Conservation (phyloP, 352 stramenopile genomes). For the Halophytophthora polymorphica region DNA sequence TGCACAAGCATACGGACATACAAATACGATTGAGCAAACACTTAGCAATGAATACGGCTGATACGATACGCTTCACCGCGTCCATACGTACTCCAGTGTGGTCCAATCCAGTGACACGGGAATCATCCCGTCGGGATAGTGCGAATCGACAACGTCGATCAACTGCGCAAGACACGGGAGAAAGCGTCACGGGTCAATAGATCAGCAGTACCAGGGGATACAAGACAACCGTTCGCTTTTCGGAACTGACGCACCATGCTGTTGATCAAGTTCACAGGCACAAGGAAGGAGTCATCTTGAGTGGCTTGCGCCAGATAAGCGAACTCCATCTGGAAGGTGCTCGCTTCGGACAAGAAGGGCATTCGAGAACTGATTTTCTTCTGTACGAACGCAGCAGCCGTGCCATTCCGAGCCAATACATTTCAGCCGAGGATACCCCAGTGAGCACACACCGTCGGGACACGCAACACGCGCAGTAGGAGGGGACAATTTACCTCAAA, state of each 20-base stretch:
- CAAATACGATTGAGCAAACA: not conserved
- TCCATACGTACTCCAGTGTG: constrained; percentile 14
- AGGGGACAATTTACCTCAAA: constrained; percentile 24
- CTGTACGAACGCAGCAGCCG: constrained; percentile 14
- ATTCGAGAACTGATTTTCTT: constrained; percentile 4
- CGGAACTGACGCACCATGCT: constrained; percentile 26
- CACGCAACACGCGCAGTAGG: not conserved
- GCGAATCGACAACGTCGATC: constrained; percentile 20
- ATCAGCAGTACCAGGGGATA: no score
- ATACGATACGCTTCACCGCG: no score
- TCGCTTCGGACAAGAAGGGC: constrained; percentile 42
- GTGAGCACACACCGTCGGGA: no score
- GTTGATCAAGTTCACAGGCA: constrained; percentile 41
- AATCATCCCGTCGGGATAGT: constrained; percentile 41
- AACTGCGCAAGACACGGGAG: constrained; percentile 15
- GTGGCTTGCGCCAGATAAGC: constrained; percentile 41
- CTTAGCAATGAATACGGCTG: not conserved
- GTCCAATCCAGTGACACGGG: constrained; percentile 38
- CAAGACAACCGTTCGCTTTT: not conserved
- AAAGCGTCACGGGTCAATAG: not conserved
- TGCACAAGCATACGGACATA: not conserved
- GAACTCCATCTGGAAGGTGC: constrained; percentile 71
- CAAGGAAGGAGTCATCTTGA: constrained; percentile 28
- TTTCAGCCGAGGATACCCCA: not conserved
- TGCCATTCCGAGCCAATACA: not conserved